A percentile compares a stretch with the other conserved stretches of the same genome.
Conservation (phyloP, 148 eudicot genomes). For the Agrostemma githago region DNA sequence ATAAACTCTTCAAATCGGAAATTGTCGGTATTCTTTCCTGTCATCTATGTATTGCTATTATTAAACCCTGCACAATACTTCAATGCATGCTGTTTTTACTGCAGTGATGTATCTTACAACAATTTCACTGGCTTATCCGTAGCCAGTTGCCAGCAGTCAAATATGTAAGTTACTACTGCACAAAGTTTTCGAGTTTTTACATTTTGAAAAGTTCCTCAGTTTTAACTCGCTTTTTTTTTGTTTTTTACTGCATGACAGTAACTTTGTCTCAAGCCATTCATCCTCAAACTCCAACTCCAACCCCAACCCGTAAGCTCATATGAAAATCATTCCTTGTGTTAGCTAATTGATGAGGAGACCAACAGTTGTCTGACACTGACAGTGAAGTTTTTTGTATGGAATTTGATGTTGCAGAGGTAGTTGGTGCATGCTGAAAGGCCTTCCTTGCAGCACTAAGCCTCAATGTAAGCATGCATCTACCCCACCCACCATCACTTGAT, state of each 20-base stretch:
- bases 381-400: neutral
- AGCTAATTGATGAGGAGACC: neutral
- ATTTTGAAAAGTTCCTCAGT: neutral
- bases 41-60: neutral
- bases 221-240: neutral
- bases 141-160: slow-evolving; percentile 40
- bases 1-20: neutral
- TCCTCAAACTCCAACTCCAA: slow-evolving; percentile 22
- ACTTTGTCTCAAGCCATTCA: slow-evolving; percentile 49
- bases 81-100: slow-evolving; percentile 1
- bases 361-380: neutral
- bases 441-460: slow-evolving; percentile 42
- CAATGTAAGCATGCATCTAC: slow-evolving; percentile 32
- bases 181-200: neutral
- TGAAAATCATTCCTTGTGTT: neutral
- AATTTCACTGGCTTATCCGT: slow-evolving; percentile 38
- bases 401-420: slow-evolving; percentile 14
- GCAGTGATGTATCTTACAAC: slow-evolving; percentile 85
- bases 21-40: slow-evolving; percentile 32
- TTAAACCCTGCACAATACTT: neutral
- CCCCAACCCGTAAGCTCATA: slow-evolving; percentile 41
- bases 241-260: slow-evolving; percentile 35
- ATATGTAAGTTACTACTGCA: slow-evolving; percentile 39
- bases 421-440: slow-evolving; percentile 39
- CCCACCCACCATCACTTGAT: neutral